Conservation (phyloP, 805 yeast species). For the Lachancea thermotolerans region DNA sequence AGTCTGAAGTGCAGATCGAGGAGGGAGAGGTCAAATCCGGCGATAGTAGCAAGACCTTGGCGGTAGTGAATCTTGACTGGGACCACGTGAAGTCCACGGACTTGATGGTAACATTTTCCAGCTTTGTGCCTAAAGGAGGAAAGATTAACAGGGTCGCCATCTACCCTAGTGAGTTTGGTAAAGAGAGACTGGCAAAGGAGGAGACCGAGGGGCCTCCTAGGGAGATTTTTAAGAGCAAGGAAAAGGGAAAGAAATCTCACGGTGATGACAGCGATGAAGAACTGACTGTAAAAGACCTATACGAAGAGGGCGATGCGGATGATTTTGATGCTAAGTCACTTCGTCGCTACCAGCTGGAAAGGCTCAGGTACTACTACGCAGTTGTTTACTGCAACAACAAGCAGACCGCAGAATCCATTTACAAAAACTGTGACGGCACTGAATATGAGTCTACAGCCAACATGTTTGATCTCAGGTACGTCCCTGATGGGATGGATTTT, state of each 20-base stretch:
- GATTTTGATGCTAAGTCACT: conserved; percentile 81
- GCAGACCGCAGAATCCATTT: conserved; percentile 64
- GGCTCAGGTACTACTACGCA: conserved; percentile 90
- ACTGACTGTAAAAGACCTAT: conserved; percentile 60
- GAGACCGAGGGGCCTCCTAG: conserved; percentile 89
- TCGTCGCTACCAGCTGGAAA: conserved; percentile 85
- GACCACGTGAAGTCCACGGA: conserved; percentile 86
- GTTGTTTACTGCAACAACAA: conserved; percentile 76
- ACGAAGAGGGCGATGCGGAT: conserved; percentile 76
- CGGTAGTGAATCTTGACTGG: conserved; percentile 97
- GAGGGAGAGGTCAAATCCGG: conserved; percentile 69
- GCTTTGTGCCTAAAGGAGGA: conserved; percentile 78
- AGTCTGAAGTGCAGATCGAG: conserved; percentile 50
- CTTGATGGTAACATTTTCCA: conserved; percentile 77
- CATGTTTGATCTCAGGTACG: conserved; percentile 82
- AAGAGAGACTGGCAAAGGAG: conserved; percentile 83
- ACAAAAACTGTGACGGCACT: conserved; percentile 85
- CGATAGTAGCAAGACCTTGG: conserved; percentile 75
- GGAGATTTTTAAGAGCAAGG: conserved; percentile 58
- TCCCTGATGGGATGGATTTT: conserved; percentile 90
- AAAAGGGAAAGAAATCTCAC: conserved; percentile 31
- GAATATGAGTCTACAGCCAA: conserved; percentile 96
- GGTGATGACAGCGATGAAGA: conserved; percentile 46
- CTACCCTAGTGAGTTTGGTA: conserved; percentile 89
- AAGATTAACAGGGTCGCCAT: conserved; percentile 60